Evolutionary conservation across 1,284 basidiomycete species (phyloP).

Genomic region (Peniophora sp.): DNA sequence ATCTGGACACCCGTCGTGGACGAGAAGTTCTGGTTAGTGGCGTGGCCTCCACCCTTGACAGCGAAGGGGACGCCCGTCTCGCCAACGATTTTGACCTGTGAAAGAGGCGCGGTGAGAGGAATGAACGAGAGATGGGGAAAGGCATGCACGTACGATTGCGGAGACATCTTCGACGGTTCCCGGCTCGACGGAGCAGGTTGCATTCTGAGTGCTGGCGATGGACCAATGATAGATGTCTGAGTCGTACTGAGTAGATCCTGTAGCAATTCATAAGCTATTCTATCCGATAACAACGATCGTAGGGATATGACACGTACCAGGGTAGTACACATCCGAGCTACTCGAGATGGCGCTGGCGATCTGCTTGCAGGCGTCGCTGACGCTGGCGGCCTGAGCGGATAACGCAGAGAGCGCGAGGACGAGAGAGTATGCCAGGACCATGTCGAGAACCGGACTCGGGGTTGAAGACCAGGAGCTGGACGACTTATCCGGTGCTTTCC

Average conservation of each 20-base stretch:
- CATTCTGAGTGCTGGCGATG: conserved; percentile 28
- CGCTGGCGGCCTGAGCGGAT: neutral
- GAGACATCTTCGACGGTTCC: conserved; percentile 36
- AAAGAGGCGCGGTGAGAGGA: neutral
- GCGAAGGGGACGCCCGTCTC: neutral
- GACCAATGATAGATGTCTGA: conserved; percentile 39
- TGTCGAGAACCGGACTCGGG: no score
- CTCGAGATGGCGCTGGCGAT: conserved; percentile 3
- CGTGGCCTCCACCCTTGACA: conserved; percentile 47
- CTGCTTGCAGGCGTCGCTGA: neutral
- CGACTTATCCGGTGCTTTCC: no score
- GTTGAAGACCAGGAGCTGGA: no score
- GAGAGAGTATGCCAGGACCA: no score
- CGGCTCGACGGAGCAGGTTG: conserved; percentile 42
- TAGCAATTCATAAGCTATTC: neutral
- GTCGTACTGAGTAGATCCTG: conserved; percentile 20
- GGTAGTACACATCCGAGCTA: conserved; percentile 20
- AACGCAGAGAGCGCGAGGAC: neutral
- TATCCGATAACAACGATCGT: neutral
- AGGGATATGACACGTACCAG: conserved; percentile 11
- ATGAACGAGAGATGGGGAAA: no score
- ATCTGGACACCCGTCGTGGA: conserved; percentile 50
- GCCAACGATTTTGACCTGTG: neutral
- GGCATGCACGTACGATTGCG: conserved; percentile 23
- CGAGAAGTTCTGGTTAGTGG: conserved; percentile 40